These are phyloP conservation scores for Rhynchosporium agropyri DNA, from an alignment of 2,329 filamentous ascomycete genomes.

Conservation along the genomic window DNA sequence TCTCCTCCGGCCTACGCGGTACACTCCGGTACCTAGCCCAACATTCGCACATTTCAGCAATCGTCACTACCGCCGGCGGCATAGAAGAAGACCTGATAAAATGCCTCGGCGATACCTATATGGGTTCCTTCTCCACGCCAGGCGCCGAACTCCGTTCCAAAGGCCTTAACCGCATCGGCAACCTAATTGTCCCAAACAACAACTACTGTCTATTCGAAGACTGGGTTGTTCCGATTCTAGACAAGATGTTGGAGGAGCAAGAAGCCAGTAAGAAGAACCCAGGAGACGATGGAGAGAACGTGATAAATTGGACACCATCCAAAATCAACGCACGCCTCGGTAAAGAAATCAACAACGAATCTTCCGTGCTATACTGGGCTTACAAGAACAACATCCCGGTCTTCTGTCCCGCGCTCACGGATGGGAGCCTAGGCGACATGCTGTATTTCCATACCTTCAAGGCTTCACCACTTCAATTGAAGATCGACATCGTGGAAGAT, in stretches of 20 bases:
- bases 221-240: slow-evolving; percentile 95
- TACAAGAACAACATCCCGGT: slow-evolving; percentile 96
- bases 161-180: slow-evolving; percentile 94
- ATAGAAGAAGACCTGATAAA: slow-evolving; percentile 99
- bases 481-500: slow-evolving; percentile 90
- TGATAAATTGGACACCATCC: slow-evolving; percentile 89
- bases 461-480: slow-evolving; percentile 76
- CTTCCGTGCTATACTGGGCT: slow-evolving; percentile 91
- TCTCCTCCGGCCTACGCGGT: slow-evolving; percentile 91
- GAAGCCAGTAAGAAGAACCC: slow-evolving; percentile 69
- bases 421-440: slow-evolving; percentile 96
- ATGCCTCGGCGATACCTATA: slow-evolving; percentile 91
- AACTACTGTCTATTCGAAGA: slow-evolving; percentile 99
- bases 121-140: slow-evolving; percentile 78
- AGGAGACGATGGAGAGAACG: slow-evolving; percentile 50
- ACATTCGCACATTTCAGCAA: slow-evolving; percentile 87
- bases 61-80: slow-evolving; percentile 94
- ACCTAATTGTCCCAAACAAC: slow-evolving; percentile 91
- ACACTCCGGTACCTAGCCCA: slow-evolving; percentile 91
- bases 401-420: slow-evolving; percentile 94
- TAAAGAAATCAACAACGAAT: slow-evolving; percentile 90
- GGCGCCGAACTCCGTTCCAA: slow-evolving; percentile 79
- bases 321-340: slow-evolving; percentile 89
- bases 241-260: slow-evolving; percentile 91
- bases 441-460: slow-evolving; percentile 98